Base-by-base conservation (phyloP, 2,329 filamentous ascomycete species). In the Epichloe gansuensis region DNA sequence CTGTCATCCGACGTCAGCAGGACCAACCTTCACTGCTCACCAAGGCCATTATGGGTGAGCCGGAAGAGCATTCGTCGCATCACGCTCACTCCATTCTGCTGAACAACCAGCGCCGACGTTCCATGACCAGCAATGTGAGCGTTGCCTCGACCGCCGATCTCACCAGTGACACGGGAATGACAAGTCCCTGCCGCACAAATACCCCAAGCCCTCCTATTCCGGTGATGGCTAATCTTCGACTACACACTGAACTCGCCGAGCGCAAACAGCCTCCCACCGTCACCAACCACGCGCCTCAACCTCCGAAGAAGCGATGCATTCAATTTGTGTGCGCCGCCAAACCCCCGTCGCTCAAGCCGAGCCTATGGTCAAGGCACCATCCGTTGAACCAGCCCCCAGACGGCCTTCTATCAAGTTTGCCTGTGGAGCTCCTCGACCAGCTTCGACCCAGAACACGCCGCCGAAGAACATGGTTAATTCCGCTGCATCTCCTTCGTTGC, bases 111-210 rank as follows among this genome's bases (percentile, higher is more conserved):
- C 71, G 77, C 54, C 72, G 77, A 59, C 75, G 82, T 55, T 91
- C 86, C 55, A 83, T 85, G 61, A 85, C 83, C 65, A 94, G 88
- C 73, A 91, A 85, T 63, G 73, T 82, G 59, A 95, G 90, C 70
- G 71, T 85, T 55, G 78, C 87, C 46, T 95, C 91, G 2, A 94
- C 89, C 3, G 87, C 87, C 39, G 91, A 96, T 58, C 76, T 97
- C 53, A 96, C 90, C n/a, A 96, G 91, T 68, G 93, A 96, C 63
- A 93, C 88, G 54, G 91, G 88, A 54, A 72, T 94, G 54, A 95
- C 91, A 17, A 96, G 89, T 62, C 90, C 91, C 43, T 86, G 88
- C n/a, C 78, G 89, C 52, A 88, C 88, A 38, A 89, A 82, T 66
- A 91, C 89, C 0, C 89, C 91, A 1, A 97, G 91, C 63, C 91